These are phyloP conservation scores for Bruguiera hainesii DNA, from an alignment of 441 rosid species.

Conservation along the genomic window DNA sequence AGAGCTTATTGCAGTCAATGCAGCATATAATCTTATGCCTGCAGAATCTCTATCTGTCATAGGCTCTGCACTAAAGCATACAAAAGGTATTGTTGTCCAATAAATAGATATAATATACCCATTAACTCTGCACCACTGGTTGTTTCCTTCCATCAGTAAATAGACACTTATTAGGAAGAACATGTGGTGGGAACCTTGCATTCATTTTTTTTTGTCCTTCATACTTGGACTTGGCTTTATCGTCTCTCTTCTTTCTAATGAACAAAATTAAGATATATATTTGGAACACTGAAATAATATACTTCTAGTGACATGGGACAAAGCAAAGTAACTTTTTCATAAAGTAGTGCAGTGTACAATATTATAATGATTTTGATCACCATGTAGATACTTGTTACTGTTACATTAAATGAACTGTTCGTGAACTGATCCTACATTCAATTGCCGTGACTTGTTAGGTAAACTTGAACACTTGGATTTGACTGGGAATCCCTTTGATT, in stretches of 20 bases:
- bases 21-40: constrained; percentile 81
- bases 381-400: not conserved
- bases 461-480: constrained; percentile 58
- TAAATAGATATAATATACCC: not conserved
- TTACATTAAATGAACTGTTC: constrained; percentile 12
- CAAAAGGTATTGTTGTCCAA: constrained; percentile 40
- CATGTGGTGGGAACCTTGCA: too few relatives aligned
- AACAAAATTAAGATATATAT: too few relatives aligned
- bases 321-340: not conserved
- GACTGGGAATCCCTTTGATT: constrained; percentile 62
- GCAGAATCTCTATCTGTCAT: constrained; percentile 54
- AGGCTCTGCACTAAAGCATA: constrained; percentile 49
- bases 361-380: not conserved
- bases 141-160: too few relatives aligned
- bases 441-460: constrained; percentile 37
- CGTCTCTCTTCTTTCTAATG: too few relatives aligned
- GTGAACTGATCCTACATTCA: constrained; percentile 11
- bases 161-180: too few relatives aligned
- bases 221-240: too few relatives aligned
- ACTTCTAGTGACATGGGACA: not conserved
- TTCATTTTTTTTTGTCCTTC: too few relatives aligned
- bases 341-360: not conserved
- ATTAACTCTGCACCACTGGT: not conserved
- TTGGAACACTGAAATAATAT: not conserved
- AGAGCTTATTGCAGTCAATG: constrained; percentile 47